phyloP scores from a whole-genome alignment of 192 early-diverging fungal genomes.

The Coemansia sp. region DNA sequence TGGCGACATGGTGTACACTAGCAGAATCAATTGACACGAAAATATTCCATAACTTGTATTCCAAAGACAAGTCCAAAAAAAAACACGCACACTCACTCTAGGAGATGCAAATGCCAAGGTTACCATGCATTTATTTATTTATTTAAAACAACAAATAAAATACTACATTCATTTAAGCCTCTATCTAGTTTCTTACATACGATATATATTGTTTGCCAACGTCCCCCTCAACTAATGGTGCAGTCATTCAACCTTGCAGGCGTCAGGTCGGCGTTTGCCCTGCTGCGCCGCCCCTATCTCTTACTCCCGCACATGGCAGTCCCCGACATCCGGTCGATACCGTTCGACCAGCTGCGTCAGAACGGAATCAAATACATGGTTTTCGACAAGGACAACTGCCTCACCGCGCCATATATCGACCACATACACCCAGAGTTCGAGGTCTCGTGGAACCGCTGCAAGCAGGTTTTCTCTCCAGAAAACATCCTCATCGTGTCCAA shows the following conservation, averaged over 20 bases:
- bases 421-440: constrained; percentile 68
- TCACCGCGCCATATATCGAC: constrained; percentile 78
- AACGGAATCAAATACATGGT: constrained; percentile 69
- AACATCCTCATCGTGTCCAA: constrained; percentile 86
- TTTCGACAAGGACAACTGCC: constrained; percentile 97
- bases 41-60: too few species aligned
- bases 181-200: too few species aligned
- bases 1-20: constrained; percentile 30
- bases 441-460: constrained; percentile 66
- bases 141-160: too few species aligned
- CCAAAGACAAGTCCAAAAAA: too few species aligned
- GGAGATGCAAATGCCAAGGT: too few species aligned
- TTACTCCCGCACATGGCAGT: constrained; percentile 76
- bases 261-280: constrained; percentile 54
- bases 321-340: constrained; percentile 66
- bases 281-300: constrained; percentile 64
- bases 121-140: too few species aligned
- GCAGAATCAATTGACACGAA: constrained; percentile 6
- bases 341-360: constrained; percentile 58
- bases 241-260: constrained; percentile 77
- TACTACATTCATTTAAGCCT: too few species aligned
- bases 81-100: too few species aligned
- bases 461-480: constrained; percentile 57
- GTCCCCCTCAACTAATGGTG: constrained; percentile 63
- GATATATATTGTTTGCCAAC: not conserved